Conservation (phyloP, 2,329 filamentous ascomycete genomes). For the Zymoseptoria passerinii region DNA sequence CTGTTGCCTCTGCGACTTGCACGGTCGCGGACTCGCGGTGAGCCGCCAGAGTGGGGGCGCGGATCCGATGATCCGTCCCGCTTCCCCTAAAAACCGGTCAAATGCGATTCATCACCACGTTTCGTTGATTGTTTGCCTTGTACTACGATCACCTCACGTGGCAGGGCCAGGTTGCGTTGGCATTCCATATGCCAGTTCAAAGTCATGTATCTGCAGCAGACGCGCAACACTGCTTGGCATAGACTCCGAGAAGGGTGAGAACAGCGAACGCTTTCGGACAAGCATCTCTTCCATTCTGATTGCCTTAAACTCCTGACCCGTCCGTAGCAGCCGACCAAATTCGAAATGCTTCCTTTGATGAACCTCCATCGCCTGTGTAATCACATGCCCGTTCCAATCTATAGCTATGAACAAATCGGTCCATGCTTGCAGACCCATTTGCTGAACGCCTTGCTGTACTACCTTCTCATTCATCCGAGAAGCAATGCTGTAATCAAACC, state of each 20-base stretch:
- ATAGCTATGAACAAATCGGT: not conserved
- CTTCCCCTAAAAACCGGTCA: not conserved
- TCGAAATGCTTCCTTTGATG: not conserved
- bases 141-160: not conserved
- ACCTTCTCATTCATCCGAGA: not conserved
- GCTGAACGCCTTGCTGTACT: not conserved
- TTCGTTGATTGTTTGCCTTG: not conserved
- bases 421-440: not conserved
- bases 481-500: not conserved
- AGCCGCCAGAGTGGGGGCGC: not conserved
- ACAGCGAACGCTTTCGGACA: not conserved
- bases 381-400: not conserved
- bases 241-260: not conserved
- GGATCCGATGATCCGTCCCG: not conserved
- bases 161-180: not conserved
- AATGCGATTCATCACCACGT: not conserved
- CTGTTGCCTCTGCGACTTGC: not conserved
- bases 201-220: too few species aligned
- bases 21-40: not conserved
- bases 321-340: not conserved
- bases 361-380: not conserved
- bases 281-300: not conserved
- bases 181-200: too few species aligned
- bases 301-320: not conserved
- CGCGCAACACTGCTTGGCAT: too few species aligned